Base-by-base conservation (phyloP, 2,329 filamentous ascomycete species). In the Aureobasidium sp. region DNA sequence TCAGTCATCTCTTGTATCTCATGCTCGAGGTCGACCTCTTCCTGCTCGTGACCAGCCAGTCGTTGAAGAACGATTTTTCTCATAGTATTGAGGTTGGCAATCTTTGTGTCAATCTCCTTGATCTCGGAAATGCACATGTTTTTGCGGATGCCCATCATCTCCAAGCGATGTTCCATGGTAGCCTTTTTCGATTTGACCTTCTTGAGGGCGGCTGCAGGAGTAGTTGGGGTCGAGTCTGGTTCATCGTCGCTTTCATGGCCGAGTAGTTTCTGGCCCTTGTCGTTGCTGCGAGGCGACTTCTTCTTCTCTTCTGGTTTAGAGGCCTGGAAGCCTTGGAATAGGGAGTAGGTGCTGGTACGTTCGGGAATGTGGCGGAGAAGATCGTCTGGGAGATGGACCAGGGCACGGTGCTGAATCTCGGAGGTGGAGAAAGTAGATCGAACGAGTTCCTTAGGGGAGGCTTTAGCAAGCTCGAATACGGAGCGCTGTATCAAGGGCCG, bases 41-140 rank as follows among this genome's bases (percentile, higher is more conserved):
- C 93, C 73, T 93, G 87, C 75, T 99, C 94, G 64, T 97, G 77
- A 2, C 83, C 85, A 1, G 92, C 92, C 66, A 99, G 76, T 65
- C 94, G 83, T 61, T 97, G 91, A 62, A 99, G 75, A 49, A 97
- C 89, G 64, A 97, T 95, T 71, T 87, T 89, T 66, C 94, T 87
- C 91, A 97, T 97, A 65, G 86, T 90, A 68, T 91, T 88, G 60
- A 99, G 79, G 73, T 97, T 97, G 64, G 90, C 85, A 65, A 99
- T 93, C 76, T 97, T 99, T 76, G 89, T 92, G 76, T 99, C 94
- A 64, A 99, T 96, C 71, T 99, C 94, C 63, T 86, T 86, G 63
- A 99, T 97, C 75, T 99, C 94, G 65, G 90, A 89, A 69, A 91
- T 94, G 67, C 92, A 93, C 93, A 99, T 97, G 71, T 94, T 96